phyloP scores from a whole-genome alignment of 163 green algal genomes.

The Scenedesmus sp. region DNA sequence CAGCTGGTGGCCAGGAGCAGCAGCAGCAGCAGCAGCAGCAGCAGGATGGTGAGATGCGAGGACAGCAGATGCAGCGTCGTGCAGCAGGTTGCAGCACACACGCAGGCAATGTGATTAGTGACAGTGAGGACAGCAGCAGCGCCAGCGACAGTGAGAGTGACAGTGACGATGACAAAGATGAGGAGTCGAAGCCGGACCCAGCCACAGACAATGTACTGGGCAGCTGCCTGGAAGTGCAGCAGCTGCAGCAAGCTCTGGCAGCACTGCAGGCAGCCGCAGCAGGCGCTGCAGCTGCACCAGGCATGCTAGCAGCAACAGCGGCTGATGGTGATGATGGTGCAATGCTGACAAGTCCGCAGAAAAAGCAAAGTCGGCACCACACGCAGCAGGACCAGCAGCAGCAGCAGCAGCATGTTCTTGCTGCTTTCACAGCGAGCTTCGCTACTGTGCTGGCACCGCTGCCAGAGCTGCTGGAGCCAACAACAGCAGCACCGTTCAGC shows the following conservation, averaged over 20 bases:
- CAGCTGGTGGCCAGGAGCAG: background rate
- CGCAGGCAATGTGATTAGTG: background rate
- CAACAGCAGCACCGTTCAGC: background rate
- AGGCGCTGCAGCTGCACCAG: background rate
- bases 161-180: background rate
- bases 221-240: background rate
- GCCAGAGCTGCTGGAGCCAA: background rate
- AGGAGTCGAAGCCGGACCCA: background rate
- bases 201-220: background rate
- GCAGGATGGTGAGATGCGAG: background rate
- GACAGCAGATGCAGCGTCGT: background rate
- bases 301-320: background rate
- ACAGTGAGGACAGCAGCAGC: slow-evolving; percentile 3
- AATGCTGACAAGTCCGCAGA: background rate
- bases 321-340: background rate
- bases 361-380: slow-evolving; percentile 23
- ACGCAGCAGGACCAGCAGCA: slow-evolving; percentile 11
- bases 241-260: background rate
- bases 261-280: background rate
- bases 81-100: background rate
- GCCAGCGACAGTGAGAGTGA: background rate
- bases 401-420: background rate
- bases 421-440: background rate
- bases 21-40: slow-evolving; percentile 10
- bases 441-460: background rate